Percentiles rank a stretch among this genome's conserved stretches.
Conservation (phyloP, 768 basidiomycete species). For the Tulasnella sp. region DNA sequence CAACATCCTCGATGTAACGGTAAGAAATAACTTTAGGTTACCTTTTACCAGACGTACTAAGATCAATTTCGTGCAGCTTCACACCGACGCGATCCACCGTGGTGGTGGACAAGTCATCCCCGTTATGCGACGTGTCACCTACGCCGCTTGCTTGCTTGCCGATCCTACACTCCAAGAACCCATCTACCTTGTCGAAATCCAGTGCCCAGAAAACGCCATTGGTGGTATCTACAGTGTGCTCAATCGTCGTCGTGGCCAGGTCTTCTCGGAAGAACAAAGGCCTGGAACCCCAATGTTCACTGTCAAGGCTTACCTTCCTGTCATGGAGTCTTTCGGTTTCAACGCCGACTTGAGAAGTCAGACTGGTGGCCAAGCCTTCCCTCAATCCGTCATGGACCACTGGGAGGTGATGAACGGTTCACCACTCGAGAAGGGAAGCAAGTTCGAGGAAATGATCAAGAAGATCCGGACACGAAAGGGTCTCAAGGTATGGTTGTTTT, state of each 20-base stretch:
- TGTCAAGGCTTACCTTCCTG: slow-evolving; percentile 95
- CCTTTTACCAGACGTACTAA: slow-evolving; percentile 26
- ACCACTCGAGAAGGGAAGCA: slow-evolving; percentile 87
- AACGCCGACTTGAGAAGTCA: slow-evolving; percentile 92
- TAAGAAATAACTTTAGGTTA: slow-evolving; percentile 35
- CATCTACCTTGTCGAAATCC: slow-evolving; percentile 96
- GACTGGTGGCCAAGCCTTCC: slow-evolving; percentile 98
- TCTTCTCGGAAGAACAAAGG: slow-evolving; percentile 97
- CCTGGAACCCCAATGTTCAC: slow-evolving; percentile 99
- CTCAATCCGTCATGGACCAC: slow-evolving; percentile 91
- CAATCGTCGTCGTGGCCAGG: slow-evolving; percentile 98
- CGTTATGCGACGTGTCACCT: slow-evolving; percentile 92
- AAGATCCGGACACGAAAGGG: slow-evolving; percentile 90
- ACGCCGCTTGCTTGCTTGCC: slow-evolving; percentile 93
- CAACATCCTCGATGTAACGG: slow-evolving; percentile 95
- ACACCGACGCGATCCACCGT: slow-evolving; percentile 98
- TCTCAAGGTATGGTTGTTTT: slow-evolving; percentile 68
- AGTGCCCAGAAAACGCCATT: slow-evolving; percentile 95
- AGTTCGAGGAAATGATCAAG: slow-evolving; percentile 82
- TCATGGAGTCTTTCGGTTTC: slow-evolving; percentile 94
- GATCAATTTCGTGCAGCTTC: slow-evolving; percentile 59
- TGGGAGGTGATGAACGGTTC: slow-evolving; percentile 86
- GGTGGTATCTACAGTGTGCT: slow-evolving; percentile 94
- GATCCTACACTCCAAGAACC: slow-evolving; percentile 93
- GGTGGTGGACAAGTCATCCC: slow-evolving; percentile 99